Base-by-base conservation (phyloP, 1,284 basidiomycete species). In the Ustilago hordei region DNA sequence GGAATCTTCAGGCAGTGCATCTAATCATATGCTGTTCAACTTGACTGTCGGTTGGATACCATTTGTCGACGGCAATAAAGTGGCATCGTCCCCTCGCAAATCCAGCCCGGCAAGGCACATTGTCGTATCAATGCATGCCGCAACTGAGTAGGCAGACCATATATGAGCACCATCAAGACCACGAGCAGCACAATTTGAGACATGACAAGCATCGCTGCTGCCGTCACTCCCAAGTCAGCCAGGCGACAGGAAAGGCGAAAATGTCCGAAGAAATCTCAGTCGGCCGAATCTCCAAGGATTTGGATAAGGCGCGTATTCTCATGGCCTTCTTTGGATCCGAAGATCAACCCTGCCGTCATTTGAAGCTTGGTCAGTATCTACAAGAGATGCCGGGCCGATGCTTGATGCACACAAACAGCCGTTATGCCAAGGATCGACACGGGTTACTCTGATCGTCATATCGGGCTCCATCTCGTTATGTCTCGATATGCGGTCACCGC, bases 21-120 rank as follows among this genome's bases (percentile, higher is more conserved):
- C 28, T 12, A 32, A 28, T 50, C 48, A 50, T 17, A 11, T 4
- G 13, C 28, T 15, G 11, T 2, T 6, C 8, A 48, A 8, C 19
- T 19, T n/a, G 4, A 28, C 45, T 23, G 45, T 23, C 45, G 45
- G 8, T 48, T 48, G 23, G 15, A 19, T 23, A 48, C 19, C n/a
- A 28, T 13, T 23, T 23, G 19, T 19, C 19, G 23, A 50, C 48
- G 48, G 48, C 48, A 50, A 50, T 50, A 31, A 28, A 50, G 31
- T 15, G 31, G 11, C 6, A 2, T 31, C 28, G 23, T 12, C 48
- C 7, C 2, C 13, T 19, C 11, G 8, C 23, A 3, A 12, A 6
- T 50, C 4, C 13, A 50, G 39, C 31, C 23, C 60, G 60, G 52
- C 52, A 36, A 53, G 34, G 32, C 52, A 54, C 13, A 45, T 50